Conservation (phyloP, 805 yeast genomes). For the Kodamaea leandrae region DNA sequence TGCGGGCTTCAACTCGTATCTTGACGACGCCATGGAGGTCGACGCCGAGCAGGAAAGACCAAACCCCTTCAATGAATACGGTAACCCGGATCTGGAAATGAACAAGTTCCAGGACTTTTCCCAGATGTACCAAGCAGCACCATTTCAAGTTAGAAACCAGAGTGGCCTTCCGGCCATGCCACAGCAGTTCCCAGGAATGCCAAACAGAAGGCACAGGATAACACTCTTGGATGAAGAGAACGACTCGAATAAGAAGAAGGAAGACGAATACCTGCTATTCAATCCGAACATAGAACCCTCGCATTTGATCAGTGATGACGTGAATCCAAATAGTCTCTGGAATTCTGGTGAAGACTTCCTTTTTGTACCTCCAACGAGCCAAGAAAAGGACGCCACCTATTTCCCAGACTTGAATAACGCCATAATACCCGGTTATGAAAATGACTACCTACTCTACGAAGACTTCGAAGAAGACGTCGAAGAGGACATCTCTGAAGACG, state of each 20-base stretch:
- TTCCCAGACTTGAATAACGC: slow-evolving; percentile 10
- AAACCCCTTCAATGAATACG: slow-evolving; percentile 40
- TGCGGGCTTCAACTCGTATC: slow-evolving; percentile 3
- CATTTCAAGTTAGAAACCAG: slow-evolving; percentile 7
- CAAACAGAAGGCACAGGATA: slow-evolving; percentile 29
- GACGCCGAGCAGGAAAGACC: slow-evolving; percentile 8
- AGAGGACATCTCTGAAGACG: slow-evolving; percentile 40
- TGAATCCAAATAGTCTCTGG: slow-evolving; percentile 16
- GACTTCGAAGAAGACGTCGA: slow-evolving; percentile 44
- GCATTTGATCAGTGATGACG: slow-evolving; percentile 27
- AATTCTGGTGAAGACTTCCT: slow-evolving; percentile 23
- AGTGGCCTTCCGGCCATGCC: slow-evolving; percentile 11
- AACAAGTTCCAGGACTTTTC: slow-evolving; percentile 9
- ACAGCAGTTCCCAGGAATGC: slow-evolving; percentile 12
- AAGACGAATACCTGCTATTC: slow-evolving; percentile 37
- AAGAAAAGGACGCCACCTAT: slow-evolving; percentile 13
- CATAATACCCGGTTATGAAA: slow-evolving; percentile 33
- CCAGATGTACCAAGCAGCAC: slow-evolving; percentile 8
- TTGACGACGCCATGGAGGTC: slow-evolving; percentile 13
- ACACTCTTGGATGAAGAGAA: slow-evolving; percentile 30
- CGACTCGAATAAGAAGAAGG: slow-evolving; percentile 20
- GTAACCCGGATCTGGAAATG: slow-evolving; percentile 34
- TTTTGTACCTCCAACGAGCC: slow-evolving; percentile 24
- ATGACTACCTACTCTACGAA: slow-evolving; percentile 33
- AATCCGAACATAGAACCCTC: slow-evolving; percentile 44